Conservation (phyloP, 805 yeast genomes). For the Hagleromyces aurorensis region DNA sequence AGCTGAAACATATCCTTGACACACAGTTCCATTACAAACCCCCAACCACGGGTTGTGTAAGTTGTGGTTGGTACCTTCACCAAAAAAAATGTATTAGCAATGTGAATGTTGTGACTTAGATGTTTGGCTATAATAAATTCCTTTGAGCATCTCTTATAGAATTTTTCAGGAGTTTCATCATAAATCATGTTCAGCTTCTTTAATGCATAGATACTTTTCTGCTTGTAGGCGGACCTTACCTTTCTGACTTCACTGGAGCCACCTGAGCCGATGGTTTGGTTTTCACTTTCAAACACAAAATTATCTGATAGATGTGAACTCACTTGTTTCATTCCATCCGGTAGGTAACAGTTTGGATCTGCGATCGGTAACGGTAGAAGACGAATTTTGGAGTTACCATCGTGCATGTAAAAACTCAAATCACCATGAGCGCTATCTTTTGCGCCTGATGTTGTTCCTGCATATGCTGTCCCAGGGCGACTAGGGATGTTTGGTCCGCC, state of each 20-base stretch:
- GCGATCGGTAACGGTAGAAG: constrained; percentile 54
- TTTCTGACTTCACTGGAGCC: constrained; percentile 63
- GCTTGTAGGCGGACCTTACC: constrained; percentile 30
- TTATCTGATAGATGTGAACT: constrained; percentile 45
- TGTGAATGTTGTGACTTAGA: constrained; percentile 49
- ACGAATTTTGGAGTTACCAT: constrained; percentile 34
- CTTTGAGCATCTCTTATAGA: constrained; percentile 54
- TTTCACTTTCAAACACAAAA: constrained; percentile 40
- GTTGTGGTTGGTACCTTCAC: constrained; percentile 50
- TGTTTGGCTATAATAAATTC: constrained; percentile 57
- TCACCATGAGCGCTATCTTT: constrained; percentile 11
- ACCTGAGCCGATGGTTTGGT: constrained; percentile 57
- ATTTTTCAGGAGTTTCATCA: constrained; percentile 55
- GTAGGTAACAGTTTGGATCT: constrained; percentile 58
- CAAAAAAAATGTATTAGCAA: constrained; percentile 47
- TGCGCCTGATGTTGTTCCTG: constrained; percentile 6
- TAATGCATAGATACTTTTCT: constrained; percentile 47
- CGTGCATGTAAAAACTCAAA: constrained; percentile 27
- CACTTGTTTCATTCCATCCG: constrained; percentile 43
- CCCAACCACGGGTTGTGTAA: constrained; percentile 62
- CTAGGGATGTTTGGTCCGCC: constrained; percentile 5
- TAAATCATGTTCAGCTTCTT: constrained; percentile 54
- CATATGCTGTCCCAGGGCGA: constrained; percentile 8
- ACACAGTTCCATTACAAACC: constrained; percentile 60
- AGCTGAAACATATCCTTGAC: constrained; percentile 56